Percentiles rank a stretch among this genome's conserved stretches.
Evolutionary conservation across 225 moss, liverwort and hornwort genomes (phyloP).

Genomic region (Asterella californica): DNA sequence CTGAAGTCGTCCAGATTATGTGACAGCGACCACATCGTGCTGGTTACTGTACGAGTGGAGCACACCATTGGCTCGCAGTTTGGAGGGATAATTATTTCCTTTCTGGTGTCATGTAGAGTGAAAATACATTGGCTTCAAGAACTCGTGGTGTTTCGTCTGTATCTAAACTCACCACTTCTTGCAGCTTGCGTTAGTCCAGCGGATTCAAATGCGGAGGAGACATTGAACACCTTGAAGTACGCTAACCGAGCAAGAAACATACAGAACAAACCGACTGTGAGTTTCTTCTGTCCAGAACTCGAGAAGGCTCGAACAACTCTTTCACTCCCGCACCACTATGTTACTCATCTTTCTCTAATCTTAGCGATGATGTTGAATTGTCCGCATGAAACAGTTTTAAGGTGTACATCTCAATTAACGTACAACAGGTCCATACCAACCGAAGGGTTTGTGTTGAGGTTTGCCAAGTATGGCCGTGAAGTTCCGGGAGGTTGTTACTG

Average conservation of each 20-base stretch:
- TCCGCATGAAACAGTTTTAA: no score
- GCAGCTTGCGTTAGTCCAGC: slow-evolving; percentile 99
- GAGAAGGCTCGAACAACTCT: neutral
- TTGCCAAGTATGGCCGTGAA: no score
- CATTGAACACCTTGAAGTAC: slow-evolving; percentile 89
- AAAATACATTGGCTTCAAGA: neutral
- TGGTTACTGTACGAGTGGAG: neutral
- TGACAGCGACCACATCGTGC: neutral
- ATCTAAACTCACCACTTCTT: neutral
- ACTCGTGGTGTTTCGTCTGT: neutral
- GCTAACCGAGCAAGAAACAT: slow-evolving; percentile 95
- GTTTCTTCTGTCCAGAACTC: slow-evolving; percentile 10
- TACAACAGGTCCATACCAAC: no score
- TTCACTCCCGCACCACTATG: neutral
- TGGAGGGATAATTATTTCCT: neutral
- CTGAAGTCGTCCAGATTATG: neutral
- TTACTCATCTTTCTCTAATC: neutral
- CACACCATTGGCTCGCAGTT: neutral
- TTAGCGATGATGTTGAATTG: neutral
- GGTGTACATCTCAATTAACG: neutral
- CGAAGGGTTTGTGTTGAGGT: no score
- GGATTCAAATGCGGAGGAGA: slow-evolving; percentile 97
- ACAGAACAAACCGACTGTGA: slow-evolving; percentile 92
- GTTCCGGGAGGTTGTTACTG: no score
- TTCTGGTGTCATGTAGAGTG: neutral